These are phyloP conservation scores for Entoloma clypeatum DNA, from an alignment of 1,284 basidiomycete genomes.

Conservation along the genomic window DNA sequence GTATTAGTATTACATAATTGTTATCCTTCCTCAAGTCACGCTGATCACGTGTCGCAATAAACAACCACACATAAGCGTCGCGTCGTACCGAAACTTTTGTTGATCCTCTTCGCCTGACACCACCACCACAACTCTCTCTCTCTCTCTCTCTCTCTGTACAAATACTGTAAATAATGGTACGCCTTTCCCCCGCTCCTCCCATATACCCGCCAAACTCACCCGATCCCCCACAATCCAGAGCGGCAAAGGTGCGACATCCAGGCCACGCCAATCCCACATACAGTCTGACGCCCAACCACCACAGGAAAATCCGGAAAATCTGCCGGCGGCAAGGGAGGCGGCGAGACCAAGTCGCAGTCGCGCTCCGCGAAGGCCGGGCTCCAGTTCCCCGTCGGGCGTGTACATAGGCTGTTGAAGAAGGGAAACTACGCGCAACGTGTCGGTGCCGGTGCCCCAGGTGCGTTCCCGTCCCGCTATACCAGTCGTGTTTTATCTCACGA, in stretches of 20 bases:
- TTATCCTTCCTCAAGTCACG: conserved; percentile 3
- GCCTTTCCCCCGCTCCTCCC: conserved; percentile 14
- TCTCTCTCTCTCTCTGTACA: conserved; percentile 20
- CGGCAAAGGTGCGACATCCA: conserved; percentile 42
- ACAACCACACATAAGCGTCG: conserved; percentile 40
- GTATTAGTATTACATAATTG: conserved; percentile 13
- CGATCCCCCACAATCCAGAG: conserved; percentile 34
- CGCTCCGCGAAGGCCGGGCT: conserved; percentile 63
- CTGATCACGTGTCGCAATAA: conserved; percentile 28
- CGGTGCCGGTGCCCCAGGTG: conserved; percentile 74
- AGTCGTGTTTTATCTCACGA: not conserved
- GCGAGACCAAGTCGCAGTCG: conserved; percentile 61
- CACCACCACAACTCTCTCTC: conserved; percentile 39
- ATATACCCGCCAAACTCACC: conserved; percentile 3
- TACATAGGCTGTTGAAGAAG: conserved; percentile 64
- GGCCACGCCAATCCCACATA: not conserved
- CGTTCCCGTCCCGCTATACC: conserved; percentile 21
- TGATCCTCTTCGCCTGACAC: conserved; percentile 40
- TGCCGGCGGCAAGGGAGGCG: conserved; percentile 55
- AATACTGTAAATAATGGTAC: conserved; percentile 39
- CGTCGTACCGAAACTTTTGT: conserved; percentile 36
- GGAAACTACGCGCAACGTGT: conserved; percentile 54
- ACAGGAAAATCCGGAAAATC: conserved; percentile 59
- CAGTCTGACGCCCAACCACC: conserved; percentile 10
- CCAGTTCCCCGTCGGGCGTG: conserved; percentile 79